Evolutionary conservation across 441 rosid species (phyloP).

Genomic region (Arabidopsis hybrid): DNA sequence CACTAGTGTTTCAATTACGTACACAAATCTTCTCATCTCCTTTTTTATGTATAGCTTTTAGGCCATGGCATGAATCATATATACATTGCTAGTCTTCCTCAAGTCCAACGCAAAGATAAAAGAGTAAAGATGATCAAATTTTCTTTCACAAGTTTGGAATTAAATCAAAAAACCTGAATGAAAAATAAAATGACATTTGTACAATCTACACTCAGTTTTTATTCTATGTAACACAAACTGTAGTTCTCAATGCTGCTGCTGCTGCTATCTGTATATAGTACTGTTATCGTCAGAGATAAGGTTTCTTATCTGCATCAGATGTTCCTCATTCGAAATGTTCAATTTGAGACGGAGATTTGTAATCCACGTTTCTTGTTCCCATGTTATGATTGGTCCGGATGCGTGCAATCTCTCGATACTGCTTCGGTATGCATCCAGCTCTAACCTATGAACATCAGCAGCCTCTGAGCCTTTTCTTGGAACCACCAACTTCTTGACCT

Average conservation of each 20-base stretch:
- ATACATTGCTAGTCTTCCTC: neutral
- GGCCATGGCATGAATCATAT: slow-evolving; percentile 3
- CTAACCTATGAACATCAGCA: slow-evolving; percentile 61
- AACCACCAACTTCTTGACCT: slow-evolving; percentile 42
- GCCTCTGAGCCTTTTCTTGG: slow-evolving; percentile 46
- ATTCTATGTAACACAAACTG: slow-evolving; percentile 27
- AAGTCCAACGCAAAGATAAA: neutral
- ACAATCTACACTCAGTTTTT: slow-evolving; percentile 27
- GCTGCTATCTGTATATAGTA: slow-evolving; percentile 36
- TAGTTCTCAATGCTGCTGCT: slow-evolving; percentile 7
- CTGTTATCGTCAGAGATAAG: slow-evolving; percentile 53
- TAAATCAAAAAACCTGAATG: neutral
- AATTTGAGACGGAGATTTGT: slow-evolving; percentile 71
- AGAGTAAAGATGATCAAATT: neutral
- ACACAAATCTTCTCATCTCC: no score
- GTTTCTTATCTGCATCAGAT: slow-evolving; percentile 64
- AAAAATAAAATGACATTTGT: slow-evolving; percentile 32
- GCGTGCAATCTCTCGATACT: slow-evolving; percentile 72
- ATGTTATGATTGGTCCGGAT: slow-evolving; percentile 60
- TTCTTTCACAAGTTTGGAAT: slow-evolving; percentile 23
- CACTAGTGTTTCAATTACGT: no score
- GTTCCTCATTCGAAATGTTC: slow-evolving; percentile 74
- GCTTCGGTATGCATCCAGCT: slow-evolving; percentile 68
- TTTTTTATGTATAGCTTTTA: no score
- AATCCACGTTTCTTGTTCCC: slow-evolving; percentile 75